phyloP scores from a whole-genome alignment of 768 basidiomycete species.

The Boletus reticulatus region DNA sequence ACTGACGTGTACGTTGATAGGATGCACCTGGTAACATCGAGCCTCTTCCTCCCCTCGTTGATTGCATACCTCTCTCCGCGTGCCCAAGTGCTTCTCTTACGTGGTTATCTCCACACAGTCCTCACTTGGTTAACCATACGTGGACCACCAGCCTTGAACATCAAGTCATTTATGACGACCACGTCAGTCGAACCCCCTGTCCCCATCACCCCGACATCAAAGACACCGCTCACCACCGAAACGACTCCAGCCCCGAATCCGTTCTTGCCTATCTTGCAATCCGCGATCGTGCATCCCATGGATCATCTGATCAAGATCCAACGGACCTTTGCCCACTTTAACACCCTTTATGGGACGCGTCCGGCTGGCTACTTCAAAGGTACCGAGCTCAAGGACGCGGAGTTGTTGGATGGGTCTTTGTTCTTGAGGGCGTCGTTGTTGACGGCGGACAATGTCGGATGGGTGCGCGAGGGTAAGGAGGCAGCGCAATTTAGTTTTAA shows the following conservation, averaged over 20 bases:
- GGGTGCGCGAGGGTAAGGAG: slow-evolving; percentile 38
- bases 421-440: slow-evolving; percentile 32
- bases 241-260: slow-evolving; percentile 30
- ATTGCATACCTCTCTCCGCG: slow-evolving; percentile 13
- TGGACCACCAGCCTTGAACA: slow-evolving; percentile 30
- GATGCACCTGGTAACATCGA: slow-evolving; percentile 31
- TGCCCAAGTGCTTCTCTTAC: slow-evolving; percentile 27
- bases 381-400: slow-evolving; percentile 32
- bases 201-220: not conserved
- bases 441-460: slow-evolving; percentile 34
- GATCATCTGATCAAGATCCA: slow-evolving; percentile 37
- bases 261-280: slow-evolving; percentile 41
- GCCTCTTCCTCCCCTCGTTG: slow-evolving; percentile 28
- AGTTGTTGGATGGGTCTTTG: slow-evolving; percentile 34
- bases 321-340: slow-evolving; percentile 34
- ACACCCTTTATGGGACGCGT: slow-evolving; percentile 29
- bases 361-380: slow-evolving; percentile 26
- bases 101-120: slow-evolving; percentile 23
- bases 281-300: slow-evolving; percentile 33
- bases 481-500: slow-evolving; percentile 24
- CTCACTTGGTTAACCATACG: slow-evolving; percentile 31
- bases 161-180: slow-evolving; percentile 30
- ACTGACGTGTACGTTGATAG: slow-evolving; percentile 9
- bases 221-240: slow-evolving; percentile 7
- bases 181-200: slow-evolving; percentile 21